A percentile compares a stretch with the other conserved stretches of the same genome.
Conservation (phyloP, 1,284 basidiomycete genomes). For the Ceraceosorus guamensis region DNA sequence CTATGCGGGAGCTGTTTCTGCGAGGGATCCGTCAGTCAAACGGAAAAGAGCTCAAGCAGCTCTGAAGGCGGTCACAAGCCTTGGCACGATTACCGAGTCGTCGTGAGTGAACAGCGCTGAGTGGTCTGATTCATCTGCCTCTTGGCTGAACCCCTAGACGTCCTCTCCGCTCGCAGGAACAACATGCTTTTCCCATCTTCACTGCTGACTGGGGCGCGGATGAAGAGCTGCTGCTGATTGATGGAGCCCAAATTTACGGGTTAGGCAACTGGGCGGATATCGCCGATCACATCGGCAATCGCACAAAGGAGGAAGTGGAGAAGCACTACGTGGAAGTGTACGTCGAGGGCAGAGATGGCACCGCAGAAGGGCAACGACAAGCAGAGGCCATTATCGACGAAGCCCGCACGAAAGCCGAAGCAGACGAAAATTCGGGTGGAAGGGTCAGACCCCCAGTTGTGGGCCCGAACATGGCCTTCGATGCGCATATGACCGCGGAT, state of each 20-base stretch:
- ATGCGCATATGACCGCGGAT: conserved; percentile 26
- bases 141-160: neutral
- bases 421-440: conserved; percentile 10
- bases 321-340: conserved; percentile 80
- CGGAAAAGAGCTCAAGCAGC: neutral
- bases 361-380: conserved; percentile 24
- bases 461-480: conserved; percentile 35
- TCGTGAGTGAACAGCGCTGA: conserved; percentile 57
- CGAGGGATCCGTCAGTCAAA: conserved; percentile 64
- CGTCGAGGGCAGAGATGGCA: conserved; percentile 53
- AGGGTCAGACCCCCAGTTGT: conserved; percentile 25
- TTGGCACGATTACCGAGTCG: conserved; percentile 83
- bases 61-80: conserved; percentile 72
- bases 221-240: conserved; percentile 87
- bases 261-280: conserved; percentile 97
- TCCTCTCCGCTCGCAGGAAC: conserved; percentile 53
- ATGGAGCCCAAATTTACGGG: conserved; percentile 80
- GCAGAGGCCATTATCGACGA: conserved; percentile 15
- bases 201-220: conserved; percentile 94
- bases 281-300: conserved; percentile 87
- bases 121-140: neutral
- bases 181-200: conserved; percentile 93
- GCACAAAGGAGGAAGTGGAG: conserved; percentile 89
- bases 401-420: conserved; percentile 16
- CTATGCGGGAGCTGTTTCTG: conserved; percentile 68